These are phyloP conservation scores for Mycena kentingensis DNA, from an alignment of 768 basidiomycete genomes.

Conservation along the genomic window DNA sequence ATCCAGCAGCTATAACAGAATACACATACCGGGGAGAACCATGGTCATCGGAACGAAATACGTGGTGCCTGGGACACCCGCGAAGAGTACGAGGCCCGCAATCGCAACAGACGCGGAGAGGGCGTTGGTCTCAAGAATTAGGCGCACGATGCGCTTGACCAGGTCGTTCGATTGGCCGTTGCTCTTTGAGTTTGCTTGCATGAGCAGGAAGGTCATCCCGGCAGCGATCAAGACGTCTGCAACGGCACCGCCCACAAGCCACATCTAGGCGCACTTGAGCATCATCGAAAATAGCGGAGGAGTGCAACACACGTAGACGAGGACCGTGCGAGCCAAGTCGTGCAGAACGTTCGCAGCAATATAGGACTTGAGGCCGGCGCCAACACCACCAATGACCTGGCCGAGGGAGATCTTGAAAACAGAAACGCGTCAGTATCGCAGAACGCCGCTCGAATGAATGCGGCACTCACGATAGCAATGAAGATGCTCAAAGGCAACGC, in stretches of 20 bases:
- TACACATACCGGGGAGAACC: conserved; percentile 19
- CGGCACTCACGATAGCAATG: conserved; percentile 14
- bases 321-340: conserved; percentile 12
- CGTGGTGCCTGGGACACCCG: conserved; percentile 17
- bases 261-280: conserved; percentile 5
- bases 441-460: not conserved
- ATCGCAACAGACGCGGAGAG: conserved; percentile 16
- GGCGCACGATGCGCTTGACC: conserved; percentile 18
- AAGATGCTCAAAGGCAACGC: conserved; percentile 13
- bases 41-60: conserved; percentile 6
- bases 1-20: not conserved
- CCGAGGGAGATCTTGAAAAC: conserved; percentile 5
- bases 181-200: conserved; percentile 8
- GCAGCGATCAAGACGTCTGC: conserved; percentile 14
- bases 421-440: not conserved
- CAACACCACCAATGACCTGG: conserved; percentile 15
- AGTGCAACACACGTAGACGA: conserved; percentile 12
- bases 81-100: conserved; percentile 14
- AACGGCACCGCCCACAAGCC: conserved; percentile 17
- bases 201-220: conserved; percentile 17
- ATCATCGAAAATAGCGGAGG: not conserved
- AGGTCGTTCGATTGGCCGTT: conserved; percentile 12
- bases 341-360: conserved; percentile 12
- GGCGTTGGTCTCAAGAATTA: conserved; percentile 18
- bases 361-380: conserved; percentile 17